Conservation (phyloP, 108 stramenopile species). For the Parmales sp. region DNA sequence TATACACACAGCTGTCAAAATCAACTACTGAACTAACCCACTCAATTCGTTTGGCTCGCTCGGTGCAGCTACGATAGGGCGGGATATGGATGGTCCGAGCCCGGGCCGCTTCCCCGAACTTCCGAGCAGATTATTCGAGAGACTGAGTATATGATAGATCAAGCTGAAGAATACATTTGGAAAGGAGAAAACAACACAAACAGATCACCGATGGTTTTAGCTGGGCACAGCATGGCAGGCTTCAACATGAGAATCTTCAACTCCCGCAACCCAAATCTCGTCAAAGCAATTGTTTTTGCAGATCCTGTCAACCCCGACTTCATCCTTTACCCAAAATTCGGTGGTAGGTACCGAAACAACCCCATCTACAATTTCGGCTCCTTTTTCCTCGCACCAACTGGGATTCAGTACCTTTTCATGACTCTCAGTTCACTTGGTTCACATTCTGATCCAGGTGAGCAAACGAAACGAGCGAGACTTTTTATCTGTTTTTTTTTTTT, state of each 20-base stretch:
- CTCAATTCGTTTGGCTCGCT: no score
- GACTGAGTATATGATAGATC: not conserved
- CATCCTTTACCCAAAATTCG: no score
- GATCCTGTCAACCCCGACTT: conserved; percentile 7
- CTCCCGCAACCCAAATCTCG: not conserved
- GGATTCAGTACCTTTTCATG: no score
- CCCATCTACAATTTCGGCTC: no score
- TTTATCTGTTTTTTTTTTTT: no score
- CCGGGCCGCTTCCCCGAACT: not conserved
- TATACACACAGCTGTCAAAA: no score
- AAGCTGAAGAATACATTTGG: conserved; percentile 6
- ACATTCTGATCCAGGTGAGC: no score
- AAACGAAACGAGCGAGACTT: no score
- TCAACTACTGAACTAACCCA: no score
- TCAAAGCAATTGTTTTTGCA: not conserved
- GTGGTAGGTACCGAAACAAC: no score
- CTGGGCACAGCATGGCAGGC: not conserved
- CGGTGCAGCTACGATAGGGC: conserved; percentile 8
- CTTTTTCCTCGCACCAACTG: no score
- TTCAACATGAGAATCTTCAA: not conserved
- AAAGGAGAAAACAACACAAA: not conserved
- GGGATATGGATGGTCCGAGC: not conserved
- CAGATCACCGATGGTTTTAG: not conserved
- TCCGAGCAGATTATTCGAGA: not conserved
- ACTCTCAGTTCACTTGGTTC: no score